Evolutionary conservation across 192 early-diverging fungal genomes (phyloP).

Genomic region (Backusella circina): DNA sequence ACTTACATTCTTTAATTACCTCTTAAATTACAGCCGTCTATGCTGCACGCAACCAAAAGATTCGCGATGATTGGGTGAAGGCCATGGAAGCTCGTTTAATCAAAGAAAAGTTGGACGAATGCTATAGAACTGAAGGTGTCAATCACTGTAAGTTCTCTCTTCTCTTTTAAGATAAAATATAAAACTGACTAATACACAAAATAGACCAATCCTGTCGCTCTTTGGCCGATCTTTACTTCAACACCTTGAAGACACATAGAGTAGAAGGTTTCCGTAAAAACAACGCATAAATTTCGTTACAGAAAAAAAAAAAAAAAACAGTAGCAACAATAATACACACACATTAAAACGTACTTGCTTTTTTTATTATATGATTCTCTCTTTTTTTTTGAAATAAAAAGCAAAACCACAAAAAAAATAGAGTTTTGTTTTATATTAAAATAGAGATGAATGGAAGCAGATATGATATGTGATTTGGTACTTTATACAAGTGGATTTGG

Average conservation of each 20-base stretch:
- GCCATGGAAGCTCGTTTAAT: slow-evolving; percentile 83
- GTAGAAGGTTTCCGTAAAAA: slow-evolving; percentile 53
- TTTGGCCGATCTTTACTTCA: slow-evolving; percentile 79
- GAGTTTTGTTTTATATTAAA: not conserved
- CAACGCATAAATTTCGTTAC: slow-evolving; percentile 4
- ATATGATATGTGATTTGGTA: too few relatives aligned
- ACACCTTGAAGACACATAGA: slow-evolving; percentile 49
- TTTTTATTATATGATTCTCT: not conserved
- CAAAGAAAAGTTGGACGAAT: slow-evolving; percentile 85
- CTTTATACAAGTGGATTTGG: too few relatives aligned
- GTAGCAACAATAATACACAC: not conserved
- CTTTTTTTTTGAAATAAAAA: not conserved
- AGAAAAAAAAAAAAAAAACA: not conserved
- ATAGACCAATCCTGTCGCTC: slow-evolving; percentile 82
- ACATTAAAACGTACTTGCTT: too few relatives aligned
- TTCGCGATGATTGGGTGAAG: slow-evolving; percentile 90
- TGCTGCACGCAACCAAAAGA: slow-evolving; percentile 71
- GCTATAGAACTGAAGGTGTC: slow-evolving; percentile 88
- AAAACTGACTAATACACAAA: not conserved
- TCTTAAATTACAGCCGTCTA: slow-evolving; percentile 41
- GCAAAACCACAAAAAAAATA: not conserved
- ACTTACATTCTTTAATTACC: not conserved
- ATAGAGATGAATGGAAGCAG: too few relatives aligned
- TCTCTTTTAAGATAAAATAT: too few relatives aligned
- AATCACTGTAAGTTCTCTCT: slow-evolving; percentile 63